phyloP scores from a whole-genome alignment of 78 protist species.

The Trichosphaerium sp. region DNA sequence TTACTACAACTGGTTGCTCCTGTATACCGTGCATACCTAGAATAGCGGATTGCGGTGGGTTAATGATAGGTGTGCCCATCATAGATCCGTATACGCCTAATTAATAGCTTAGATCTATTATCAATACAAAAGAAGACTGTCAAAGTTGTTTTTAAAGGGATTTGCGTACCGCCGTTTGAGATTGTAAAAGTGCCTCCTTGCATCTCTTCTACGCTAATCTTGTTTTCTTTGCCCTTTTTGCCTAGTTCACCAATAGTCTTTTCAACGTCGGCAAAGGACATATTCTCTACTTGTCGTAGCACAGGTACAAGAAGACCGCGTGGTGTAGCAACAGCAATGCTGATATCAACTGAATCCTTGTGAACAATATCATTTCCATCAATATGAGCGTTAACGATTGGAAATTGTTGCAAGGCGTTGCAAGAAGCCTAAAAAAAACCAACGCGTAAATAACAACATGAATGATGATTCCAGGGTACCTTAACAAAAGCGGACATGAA shows the following conservation, averaged over 20 bases:
- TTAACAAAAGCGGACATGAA: conserved; percentile 93
- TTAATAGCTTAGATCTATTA: too few relatives aligned
- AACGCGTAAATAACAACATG: too few relatives aligned
- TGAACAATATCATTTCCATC: conserved; percentile 79
- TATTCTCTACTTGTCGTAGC: conserved; percentile 65
- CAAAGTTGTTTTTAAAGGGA: too few relatives aligned
- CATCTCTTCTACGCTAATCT: conserved; percentile 87
- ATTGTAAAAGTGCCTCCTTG: conserved; percentile 96
- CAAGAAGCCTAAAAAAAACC: too few relatives aligned
- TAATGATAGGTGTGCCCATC: conserved; percentile 94
- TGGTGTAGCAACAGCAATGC: conserved; percentile 93
- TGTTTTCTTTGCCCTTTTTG: conserved; percentile 62
- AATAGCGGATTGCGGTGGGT: conserved; percentile 90
- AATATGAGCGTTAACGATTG: conserved; percentile 71
- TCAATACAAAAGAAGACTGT: too few relatives aligned
- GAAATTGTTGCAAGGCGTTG: conserved; percentile 73
- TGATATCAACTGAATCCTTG: conserved; percentile 80
- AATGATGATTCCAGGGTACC: too few relatives aligned
- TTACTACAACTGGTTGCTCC: conserved; percentile 69
- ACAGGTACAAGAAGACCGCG: conserved; percentile 88
- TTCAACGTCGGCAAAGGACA: conserved; percentile 80
- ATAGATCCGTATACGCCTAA: conserved; percentile 89
- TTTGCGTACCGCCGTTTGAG: conserved; percentile 97
- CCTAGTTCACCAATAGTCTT: conserved; percentile 53
- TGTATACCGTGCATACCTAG: conserved; percentile 87